phyloP scores from a whole-genome alignment of 1,139 yeast genomes.

The Trichomonascaceae sp. region DNA sequence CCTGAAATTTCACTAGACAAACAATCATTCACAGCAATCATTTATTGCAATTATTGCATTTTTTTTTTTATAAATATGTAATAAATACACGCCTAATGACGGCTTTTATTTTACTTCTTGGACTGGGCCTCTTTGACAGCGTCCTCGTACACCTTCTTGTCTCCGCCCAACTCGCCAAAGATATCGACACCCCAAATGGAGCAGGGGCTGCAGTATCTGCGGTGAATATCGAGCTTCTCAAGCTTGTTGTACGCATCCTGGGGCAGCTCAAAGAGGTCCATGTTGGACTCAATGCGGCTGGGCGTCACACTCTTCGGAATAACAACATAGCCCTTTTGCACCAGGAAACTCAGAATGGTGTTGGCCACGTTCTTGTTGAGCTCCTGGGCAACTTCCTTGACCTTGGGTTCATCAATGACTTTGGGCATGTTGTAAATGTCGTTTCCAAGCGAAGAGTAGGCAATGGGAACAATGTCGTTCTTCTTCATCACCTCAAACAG shows the following conservation, averaged over 20 bases:
- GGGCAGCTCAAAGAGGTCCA: slow-evolving; percentile 35
- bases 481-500: slow-evolving; percentile 49
- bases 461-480: slow-evolving; percentile 55
- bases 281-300: slow-evolving; percentile 45
- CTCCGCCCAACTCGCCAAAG: slow-evolving; percentile 7
- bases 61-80: too few species aligned
- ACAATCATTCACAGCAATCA: too few species aligned
- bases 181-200: slow-evolving; percentile 17
- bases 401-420: slow-evolving; percentile 14
- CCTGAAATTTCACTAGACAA: too few species aligned
- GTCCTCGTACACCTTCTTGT: neutral
- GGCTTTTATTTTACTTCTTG: too few species aligned
- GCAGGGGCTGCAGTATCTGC: slow-evolving; percentile 13
- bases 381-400: slow-evolving; percentile 37
- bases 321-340: slow-evolving; percentile 53
- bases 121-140: too few species aligned
- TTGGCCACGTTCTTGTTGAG: slow-evolving; percentile 47
- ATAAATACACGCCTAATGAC: too few species aligned
- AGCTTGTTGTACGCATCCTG: slow-evolving; percentile 41
- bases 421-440: slow-evolving; percentile 8
- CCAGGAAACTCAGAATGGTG: slow-evolving; percentile 56
- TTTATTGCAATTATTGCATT: too few species aligned
- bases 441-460: slow-evolving; percentile 57
- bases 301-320: slow-evolving; percentile 60
- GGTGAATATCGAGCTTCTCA: slow-evolving; percentile 29